Evolutionary conservation across 2,329 filamentous ascomycete genomes (phyloP), one percentile per base, ranked within the genome.

Genomic region (Rhynchosporium secalis): DNA sequence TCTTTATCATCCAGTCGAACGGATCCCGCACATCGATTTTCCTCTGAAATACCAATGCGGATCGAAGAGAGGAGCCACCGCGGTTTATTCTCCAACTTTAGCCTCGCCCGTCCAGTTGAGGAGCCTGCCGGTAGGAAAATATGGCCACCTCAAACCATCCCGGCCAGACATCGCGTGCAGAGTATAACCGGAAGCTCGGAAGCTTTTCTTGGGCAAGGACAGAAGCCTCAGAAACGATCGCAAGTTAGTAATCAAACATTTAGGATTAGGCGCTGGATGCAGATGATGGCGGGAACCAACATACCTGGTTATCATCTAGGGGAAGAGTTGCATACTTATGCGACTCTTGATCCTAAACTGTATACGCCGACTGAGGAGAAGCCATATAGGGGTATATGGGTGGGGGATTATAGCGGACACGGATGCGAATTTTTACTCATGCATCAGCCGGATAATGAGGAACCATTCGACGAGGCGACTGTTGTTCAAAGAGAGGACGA

Each of bases 301-400:
- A 57, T 71, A 63, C 76, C 29, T 59, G 79, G 81, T 3, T 74
- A 83, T 60, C 82, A 79, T 66, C 75, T 84, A 38, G 82, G 80
- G 33, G 82, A 86, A 68, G 79, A 82, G 61, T 69, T 86, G 46
- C 75, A 86, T 69, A 91, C 89, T 0, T 88, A 83, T 65, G 79
- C 85, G 7, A 96, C 92, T 0, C 78, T 98, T 1, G 86, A 92
- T 48, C 84, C 86, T 3, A 78, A 78, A 2, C 76, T 89, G n/a
- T 97, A 96, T 73, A 95, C 86, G 0, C 92, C 94, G 0, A 96
- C 92, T 0, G 74, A 78, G 9, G 81, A 87, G 60, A 94, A 92
- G 73, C 93, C 92, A 0, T 97, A 88, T 79, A 86, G 92, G 66
- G 94, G 94, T 0, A 91, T 99, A 36, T 98, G 91, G 93, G 67